phyloP scores from a whole-genome alignment of 2,329 filamentous ascomycete genomes.

The Nigrospora osmanthi region DNA sequence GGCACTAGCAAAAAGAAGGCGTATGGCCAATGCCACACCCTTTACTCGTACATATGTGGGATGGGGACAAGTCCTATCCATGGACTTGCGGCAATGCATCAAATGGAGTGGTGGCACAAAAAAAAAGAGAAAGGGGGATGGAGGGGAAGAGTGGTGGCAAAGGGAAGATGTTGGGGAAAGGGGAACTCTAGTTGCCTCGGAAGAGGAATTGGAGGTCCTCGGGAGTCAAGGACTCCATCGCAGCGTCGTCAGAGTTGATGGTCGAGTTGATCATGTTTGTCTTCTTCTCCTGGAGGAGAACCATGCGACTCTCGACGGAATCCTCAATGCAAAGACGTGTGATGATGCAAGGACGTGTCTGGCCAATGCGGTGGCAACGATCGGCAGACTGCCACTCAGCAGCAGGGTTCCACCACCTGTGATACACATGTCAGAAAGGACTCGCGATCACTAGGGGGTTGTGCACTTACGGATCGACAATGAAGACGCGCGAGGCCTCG shows the following conservation, averaged over 20 bases:
- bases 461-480: constrained; percentile 78
- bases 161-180: too few species aligned
- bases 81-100: too few species aligned
- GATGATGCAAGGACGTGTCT: constrained; percentile 87
- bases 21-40: too few species aligned
- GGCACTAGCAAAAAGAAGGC: too few species aligned
- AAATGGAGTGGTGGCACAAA: too few species aligned
- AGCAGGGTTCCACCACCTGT: constrained; percentile 98
- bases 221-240: constrained; percentile 83
- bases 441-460: too few species aligned
- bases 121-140: too few species aligned
- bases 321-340: constrained; percentile 95
- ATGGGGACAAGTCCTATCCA: too few species aligned
- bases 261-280: constrained; percentile 96
- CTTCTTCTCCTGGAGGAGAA: constrained; percentile 96
- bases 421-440: neutral
- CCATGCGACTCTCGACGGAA: constrained; percentile 92
- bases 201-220: constrained; percentile 97
- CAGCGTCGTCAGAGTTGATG: constrained; percentile 85
- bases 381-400: constrained; percentile 98
- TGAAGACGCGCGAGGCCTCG: constrained; percentile 90
- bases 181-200: constrained; percentile 47
- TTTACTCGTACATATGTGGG: too few species aligned
- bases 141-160: too few species aligned
- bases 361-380: constrained; percentile 88